A percentile compares a stretch with the other conserved stretches of the same genome.
phyloP scores from a whole-genome alignment of 768 basidiomycete species.

The Amanita rimosa region DNA sequence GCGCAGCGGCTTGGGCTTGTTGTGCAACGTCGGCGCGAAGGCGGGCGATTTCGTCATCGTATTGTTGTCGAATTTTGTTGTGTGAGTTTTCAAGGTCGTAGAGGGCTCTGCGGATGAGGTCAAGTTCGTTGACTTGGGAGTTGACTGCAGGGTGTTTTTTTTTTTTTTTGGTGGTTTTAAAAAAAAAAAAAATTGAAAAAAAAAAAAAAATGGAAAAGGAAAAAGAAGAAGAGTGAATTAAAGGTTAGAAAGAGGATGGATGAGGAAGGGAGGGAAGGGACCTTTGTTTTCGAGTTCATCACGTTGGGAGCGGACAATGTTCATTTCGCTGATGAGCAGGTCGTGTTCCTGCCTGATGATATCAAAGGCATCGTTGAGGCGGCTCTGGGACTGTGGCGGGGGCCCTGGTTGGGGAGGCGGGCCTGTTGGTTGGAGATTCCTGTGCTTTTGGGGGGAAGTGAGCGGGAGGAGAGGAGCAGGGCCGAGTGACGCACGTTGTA shows the following conservation, averaged over 20 bases:
- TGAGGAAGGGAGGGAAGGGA: constrained; percentile 25
- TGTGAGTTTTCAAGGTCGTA: constrained; percentile 91
- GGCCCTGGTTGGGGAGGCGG: constrained; percentile 29
- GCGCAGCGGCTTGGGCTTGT: constrained; percentile 30
- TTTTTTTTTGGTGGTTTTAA: too few species aligned
- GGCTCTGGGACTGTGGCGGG: constrained; percentile 14
- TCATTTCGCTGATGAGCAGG: constrained; percentile 52
- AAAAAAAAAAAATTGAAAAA: too few species aligned
- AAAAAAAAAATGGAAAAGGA: background rate
- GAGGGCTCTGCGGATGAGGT: constrained; percentile 78
- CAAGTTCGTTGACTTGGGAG: constrained; percentile 81
- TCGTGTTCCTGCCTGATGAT: constrained; percentile 81
- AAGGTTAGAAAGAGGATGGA: background rate
- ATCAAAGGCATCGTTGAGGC: constrained; percentile 74
- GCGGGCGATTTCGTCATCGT: constrained; percentile 73
- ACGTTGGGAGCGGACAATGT: constrained; percentile 58
- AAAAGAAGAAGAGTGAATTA: background rate
- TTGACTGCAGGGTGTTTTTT: constrained; percentile 33
- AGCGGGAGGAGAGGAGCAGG: constrained; percentile 6
- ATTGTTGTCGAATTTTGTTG: constrained; percentile 73
- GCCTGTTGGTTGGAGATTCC: constrained; percentile 41
- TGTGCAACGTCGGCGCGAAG: constrained; percentile 43
- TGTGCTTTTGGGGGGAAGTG: constrained; percentile 28
- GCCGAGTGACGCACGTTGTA: constrained; percentile 23
- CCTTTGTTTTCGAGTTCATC: constrained; percentile 90